Conservation (phyloP, 495 filamentous ascomycete genomes). For the Xylaria scruposa region DNA sequence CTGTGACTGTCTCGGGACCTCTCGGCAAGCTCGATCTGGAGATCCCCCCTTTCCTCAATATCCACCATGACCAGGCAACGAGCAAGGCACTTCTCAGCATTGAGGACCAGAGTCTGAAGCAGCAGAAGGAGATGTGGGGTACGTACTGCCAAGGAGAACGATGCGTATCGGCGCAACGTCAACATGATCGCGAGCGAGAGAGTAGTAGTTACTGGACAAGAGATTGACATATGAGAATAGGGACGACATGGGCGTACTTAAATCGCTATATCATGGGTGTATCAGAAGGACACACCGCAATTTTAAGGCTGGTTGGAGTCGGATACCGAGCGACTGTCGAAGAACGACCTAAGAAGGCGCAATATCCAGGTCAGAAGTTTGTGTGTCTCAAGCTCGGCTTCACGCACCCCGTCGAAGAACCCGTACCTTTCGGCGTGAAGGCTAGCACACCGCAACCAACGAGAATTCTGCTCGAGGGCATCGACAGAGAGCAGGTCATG, state of each 20-base stretch:
- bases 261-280: conserved; percentile 91
- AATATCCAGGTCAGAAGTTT: conserved; percentile 83
- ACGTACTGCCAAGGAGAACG: conserved; percentile 42
- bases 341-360: conserved; percentile 70
- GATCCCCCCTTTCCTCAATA: conserved; percentile 73
- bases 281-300: conserved; percentile 92
- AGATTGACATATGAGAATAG: conserved; percentile 50
- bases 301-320: conserved; percentile 93
- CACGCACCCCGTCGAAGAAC: conserved; percentile 91
- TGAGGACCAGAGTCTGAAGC: conserved; percentile 63
- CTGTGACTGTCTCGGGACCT: conserved; percentile 75
- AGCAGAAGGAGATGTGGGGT: conserved; percentile 99
- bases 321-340: conserved; percentile 93
- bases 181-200: not conserved
- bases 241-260: conserved; percentile 86
- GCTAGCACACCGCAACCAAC: conserved; percentile 94
- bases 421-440: conserved; percentile 80
- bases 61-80: conserved; percentile 66
- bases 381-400: conserved; percentile 94
- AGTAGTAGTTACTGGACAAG: not conserved
- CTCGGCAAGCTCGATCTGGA: conserved; percentile 75
- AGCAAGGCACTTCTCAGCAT: conserved; percentile 71
- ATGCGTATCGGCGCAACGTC: not conserved
- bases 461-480: conserved; percentile 85
- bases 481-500: conserved; percentile 83